These are phyloP conservation scores for Geotrichum citri-aurantii DNA, from an alignment of 1,139 yeast genomes.

Conservation along the genomic window DNA sequence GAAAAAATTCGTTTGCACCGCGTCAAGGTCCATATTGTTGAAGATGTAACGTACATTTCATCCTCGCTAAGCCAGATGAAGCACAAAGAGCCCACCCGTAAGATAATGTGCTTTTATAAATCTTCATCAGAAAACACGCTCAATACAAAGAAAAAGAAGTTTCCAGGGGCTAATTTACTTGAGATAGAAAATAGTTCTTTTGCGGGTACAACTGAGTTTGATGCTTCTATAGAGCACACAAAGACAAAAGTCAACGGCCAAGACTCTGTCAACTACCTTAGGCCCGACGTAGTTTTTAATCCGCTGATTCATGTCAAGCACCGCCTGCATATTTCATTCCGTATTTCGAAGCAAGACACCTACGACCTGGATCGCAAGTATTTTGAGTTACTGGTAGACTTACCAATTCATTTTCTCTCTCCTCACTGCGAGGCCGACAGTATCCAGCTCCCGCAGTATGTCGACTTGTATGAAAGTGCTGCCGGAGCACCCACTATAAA, in stretches of 20 bases:
- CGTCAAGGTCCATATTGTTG: constrained; percentile 65
- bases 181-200: constrained; percentile 21
- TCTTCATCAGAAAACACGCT: constrained; percentile 22
- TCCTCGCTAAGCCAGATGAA: constrained; percentile 29
- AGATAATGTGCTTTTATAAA: constrained; percentile 30
- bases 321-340: constrained; percentile 68
- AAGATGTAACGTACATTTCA: constrained; percentile 59
- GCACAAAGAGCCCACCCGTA: constrained; percentile 29
- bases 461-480: not conserved
- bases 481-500: not conserved
- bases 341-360: constrained; percentile 63
- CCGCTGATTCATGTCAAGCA: constrained; percentile 68
- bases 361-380: constrained; percentile 60
- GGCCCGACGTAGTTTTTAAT: constrained; percentile 65
- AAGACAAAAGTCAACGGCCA: not conserved
- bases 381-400: constrained; percentile 83
- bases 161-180: constrained; percentile 16
- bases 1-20: constrained; percentile 63
- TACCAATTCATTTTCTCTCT: constrained; percentile 70
- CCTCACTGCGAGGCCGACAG: constrained; percentile 65
- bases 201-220: constrained; percentile 1
- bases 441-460: constrained; percentile 64
- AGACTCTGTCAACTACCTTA: constrained; percentile 31
- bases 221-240: not conserved
- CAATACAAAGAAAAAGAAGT: not conserved